These are phyloP conservation scores for Colletotrichum sp. DNA, from an alignment of 2,329 filamentous ascomycete genomes.

Conservation along the genomic window DNA sequence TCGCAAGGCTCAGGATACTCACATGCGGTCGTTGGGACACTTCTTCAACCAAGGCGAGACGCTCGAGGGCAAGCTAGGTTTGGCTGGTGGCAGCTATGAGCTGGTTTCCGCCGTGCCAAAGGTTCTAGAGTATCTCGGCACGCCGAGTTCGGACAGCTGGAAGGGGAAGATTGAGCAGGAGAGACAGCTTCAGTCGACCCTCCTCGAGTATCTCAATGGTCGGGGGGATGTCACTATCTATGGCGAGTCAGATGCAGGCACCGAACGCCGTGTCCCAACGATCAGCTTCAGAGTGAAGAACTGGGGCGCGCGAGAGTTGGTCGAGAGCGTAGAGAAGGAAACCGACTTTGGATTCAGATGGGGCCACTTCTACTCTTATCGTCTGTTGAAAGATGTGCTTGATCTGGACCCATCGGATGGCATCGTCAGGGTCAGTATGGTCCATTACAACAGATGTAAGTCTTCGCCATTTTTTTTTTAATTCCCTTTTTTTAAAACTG, in stretches of 20 bases:
- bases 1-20: slow-evolving; percentile 51
- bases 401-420: slow-evolving; percentile 60
- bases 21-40: slow-evolving; percentile 62
- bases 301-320: slow-evolving; percentile 58
- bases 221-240: slow-evolving; percentile 60
- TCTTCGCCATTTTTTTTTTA: slow-evolving; percentile 15
- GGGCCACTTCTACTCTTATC: slow-evolving; percentile 72
- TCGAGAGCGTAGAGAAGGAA: slow-evolving; percentile 64
- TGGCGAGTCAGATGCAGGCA: slow-evolving; percentile 56
- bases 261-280: slow-evolving; percentile 61
- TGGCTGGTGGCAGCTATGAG: slow-evolving; percentile 75
- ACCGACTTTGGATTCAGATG: slow-evolving; percentile 67
- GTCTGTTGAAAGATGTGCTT: slow-evolving; percentile 64
- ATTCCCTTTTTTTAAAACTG: too few relatives aligned
- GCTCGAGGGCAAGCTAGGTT: slow-evolving; percentile 69
- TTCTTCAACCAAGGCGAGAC: slow-evolving; percentile 68
- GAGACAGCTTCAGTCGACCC: slow-evolving; percentile 57
- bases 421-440: slow-evolving; percentile 71
- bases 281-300: slow-evolving; percentile 70
- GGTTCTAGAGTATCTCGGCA: slow-evolving; percentile 65
- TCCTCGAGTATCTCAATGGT: slow-evolving; percentile 63
- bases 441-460: slow-evolving; percentile 74
- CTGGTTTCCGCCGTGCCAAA: slow-evolving; percentile 65
- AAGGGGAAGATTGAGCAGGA: slow-evolving; percentile 61
- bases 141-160: slow-evolving; percentile 47